These are phyloP conservation scores for Irpex lacteus DNA, from an alignment of 1,284 basidiomycete genomes.

Conservation along the genomic window DNA sequence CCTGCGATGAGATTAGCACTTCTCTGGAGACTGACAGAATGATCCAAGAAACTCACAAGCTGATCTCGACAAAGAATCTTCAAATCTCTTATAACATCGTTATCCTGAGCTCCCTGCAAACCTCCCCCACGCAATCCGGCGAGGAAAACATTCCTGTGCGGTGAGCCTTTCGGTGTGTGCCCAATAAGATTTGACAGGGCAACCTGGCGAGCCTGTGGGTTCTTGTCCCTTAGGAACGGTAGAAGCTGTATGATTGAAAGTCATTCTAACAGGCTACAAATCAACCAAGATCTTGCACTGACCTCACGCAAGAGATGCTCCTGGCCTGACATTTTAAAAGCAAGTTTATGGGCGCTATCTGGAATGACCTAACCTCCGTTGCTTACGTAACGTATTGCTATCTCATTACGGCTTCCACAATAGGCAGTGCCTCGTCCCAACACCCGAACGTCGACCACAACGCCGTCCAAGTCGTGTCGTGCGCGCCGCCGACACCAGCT, in stretches of 20 bases:
- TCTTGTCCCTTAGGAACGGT: constrained; percentile 83
- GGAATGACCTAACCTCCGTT: neutral
- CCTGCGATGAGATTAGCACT: constrained; percentile 41
- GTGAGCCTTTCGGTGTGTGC: constrained; percentile 73
- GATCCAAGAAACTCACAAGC: constrained; percentile 45
- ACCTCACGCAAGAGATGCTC: constrained; percentile 8
- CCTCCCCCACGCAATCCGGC: constrained; percentile 52
- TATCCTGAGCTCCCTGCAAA: constrained; percentile 60
- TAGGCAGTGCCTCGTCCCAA: neutral
- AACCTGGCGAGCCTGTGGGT: constrained; percentile 85
- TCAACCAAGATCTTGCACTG: neutral
- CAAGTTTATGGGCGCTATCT: constrained; percentile 1
- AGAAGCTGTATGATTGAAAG: constrained; percentile 53
- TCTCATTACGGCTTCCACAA: neutral
- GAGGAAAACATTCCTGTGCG: constrained; percentile 77
- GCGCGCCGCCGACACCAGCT: neutral
- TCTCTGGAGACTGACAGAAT: neutral
- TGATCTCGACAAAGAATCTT: constrained; percentile 87
- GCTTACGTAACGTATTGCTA: neutral
- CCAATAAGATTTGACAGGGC: constrained; percentile 83
- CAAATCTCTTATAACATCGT: constrained; percentile 70
- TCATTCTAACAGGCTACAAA: neutral
- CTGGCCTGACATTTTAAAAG: constrained; percentile 10
- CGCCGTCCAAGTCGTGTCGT: neutral
- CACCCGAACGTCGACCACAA: neutral